Evolutionary conservation across 2,329 filamentous ascomycete genomes (phyloP).

Genomic region (Penicillium sp.): DNA sequence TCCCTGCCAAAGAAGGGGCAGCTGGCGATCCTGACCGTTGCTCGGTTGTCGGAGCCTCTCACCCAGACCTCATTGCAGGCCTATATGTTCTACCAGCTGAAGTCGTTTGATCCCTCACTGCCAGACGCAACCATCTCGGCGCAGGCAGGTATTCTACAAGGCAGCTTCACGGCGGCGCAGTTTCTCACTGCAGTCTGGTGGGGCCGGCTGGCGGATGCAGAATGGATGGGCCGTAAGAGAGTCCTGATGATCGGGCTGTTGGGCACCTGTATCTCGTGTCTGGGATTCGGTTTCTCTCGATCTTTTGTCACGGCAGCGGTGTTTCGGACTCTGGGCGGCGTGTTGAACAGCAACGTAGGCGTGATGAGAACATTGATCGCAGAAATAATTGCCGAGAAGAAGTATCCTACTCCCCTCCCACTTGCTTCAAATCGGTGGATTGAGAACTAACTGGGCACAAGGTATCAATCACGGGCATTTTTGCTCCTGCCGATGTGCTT

Average conservation of each 20-base stretch:
- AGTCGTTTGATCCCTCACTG: slow-evolving; percentile 64
- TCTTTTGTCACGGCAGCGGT: slow-evolving; percentile 62
- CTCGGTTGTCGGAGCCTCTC: slow-evolving; percentile 76
- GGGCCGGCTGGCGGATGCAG: slow-evolving; percentile 68
- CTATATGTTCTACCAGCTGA: slow-evolving; percentile 88
- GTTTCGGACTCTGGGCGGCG: slow-evolving; percentile 65
- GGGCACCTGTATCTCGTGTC: slow-evolving; percentile 63
- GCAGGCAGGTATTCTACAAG: slow-evolving; percentile 74
- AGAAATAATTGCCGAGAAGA: slow-evolving; percentile 69
- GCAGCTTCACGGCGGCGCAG: slow-evolving; percentile 76
- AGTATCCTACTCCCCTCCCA: slow-evolving; percentile 41
- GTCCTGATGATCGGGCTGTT: slow-evolving; percentile 73
- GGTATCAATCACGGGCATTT: slow-evolving; percentile 54
- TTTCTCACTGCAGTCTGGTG: slow-evolving; percentile 80
- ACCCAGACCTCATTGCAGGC: slow-evolving; percentile 74
- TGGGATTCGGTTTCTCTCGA: slow-evolving; percentile 67
- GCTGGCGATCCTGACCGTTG: slow-evolving; percentile 71
- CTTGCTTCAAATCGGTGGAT: too few relatives aligned
- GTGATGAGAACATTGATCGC: slow-evolving; percentile 73
- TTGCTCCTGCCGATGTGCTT: slow-evolving; percentile 65
- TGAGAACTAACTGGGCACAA: too few relatives aligned
- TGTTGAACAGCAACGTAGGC: slow-evolving; percentile 69
- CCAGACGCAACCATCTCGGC: slow-evolving; percentile 65
- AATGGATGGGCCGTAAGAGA: slow-evolving; percentile 67
- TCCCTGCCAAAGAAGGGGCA: slow-evolving; percentile 75